Evolutionary conservation across 2,329 filamentous ascomycete genomes (phyloP).

Genomic region (Chaetomiaceae sp.): DNA sequence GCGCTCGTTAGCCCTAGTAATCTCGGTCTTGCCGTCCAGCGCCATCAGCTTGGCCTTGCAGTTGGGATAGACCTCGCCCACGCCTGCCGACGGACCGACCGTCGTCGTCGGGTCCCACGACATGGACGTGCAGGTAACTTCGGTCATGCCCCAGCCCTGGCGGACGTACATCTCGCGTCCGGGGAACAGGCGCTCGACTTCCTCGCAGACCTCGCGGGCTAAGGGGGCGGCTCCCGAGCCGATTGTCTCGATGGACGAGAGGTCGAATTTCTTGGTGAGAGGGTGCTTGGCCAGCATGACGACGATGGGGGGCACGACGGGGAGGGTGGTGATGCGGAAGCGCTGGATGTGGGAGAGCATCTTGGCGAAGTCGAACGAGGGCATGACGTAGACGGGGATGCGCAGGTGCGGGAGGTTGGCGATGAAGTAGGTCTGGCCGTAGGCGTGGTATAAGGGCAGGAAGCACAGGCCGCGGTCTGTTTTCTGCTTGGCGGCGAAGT

Average conservation of each 20-base stretch:
- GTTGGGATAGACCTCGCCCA: conserved; percentile 68
- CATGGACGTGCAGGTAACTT: conserved; percentile 67
- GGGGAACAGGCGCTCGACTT: conserved; percentile 55
- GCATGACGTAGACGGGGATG: conserved; percentile 74
- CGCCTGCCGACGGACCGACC: conserved; percentile 39
- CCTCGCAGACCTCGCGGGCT: conserved; percentile 49
- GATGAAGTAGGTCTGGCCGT: conserved; percentile 67
- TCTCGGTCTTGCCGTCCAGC: conserved; percentile 47
- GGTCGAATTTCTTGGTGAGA: conserved; percentile 59
- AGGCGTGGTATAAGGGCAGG: conserved; percentile 73
- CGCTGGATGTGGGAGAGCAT: conserved; percentile 65
- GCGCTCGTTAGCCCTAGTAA: conserved; percentile 46
- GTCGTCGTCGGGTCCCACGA: conserved; percentile 55
- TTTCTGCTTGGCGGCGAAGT: conserved; percentile 41
- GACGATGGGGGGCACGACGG: conserved; percentile 70
- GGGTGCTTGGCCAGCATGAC: conserved; percentile 70
- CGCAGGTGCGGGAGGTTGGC: conserved; percentile 52
- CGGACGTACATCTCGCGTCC: conserved; percentile 34
- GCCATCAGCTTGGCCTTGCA: conserved; percentile 64
- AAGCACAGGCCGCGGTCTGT: conserved; percentile 55
- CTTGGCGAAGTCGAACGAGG: conserved; percentile 68
- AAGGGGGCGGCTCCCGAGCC: conserved; percentile 68
- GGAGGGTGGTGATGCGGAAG: conserved; percentile 63
- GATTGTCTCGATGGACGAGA: conserved; percentile 59
- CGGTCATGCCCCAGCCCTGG: conserved; percentile 89